Base-by-base conservation (phyloP, 495 filamentous ascomycete species). In the Parathielavia appendiculata region DNA sequence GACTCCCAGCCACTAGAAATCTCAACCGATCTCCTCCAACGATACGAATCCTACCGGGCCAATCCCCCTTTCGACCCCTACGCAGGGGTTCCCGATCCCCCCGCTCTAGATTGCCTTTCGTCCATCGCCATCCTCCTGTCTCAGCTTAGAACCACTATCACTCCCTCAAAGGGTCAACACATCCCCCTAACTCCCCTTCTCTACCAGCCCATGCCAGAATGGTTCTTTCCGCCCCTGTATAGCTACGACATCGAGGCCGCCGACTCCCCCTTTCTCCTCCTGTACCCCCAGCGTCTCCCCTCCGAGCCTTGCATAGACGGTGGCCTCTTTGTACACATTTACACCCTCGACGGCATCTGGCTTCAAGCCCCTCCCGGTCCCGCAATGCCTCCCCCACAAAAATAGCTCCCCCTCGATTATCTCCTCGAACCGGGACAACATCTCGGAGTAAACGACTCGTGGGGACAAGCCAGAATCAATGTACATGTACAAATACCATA, bases 1-100 rank as follows among this genome's bases (percentile, higher is more conserved):
- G 19, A 50, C 32, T 51, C 48, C 34, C 34, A 32, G 35, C 32
- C 34, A 39, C 48, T 17, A 39, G 48, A 51, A 39, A 22, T n/a
- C 23, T 22, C 48, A 50, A 50, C 47, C 47, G 32, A 50, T 30
- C 47, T 50, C 30, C 14, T 50, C 47, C 30, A 50, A 50, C 47
- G 34, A 32, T 51, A 51, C 48, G 26, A 51, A 51, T 34, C 35
- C n/a, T n/a, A 38, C 19, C 32, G 48, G 9, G 48, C 48, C 48
- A 51, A 51, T n/a, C 34, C 48, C 34, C 48, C 10, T 26, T 34
- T n/a, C 48, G 5, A 51, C 48, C 0, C 12, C 17, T 38, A 38
- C 48, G 34, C n/a, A 51, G 16, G 30, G n/a, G 48, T 0, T 2
- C 26, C n/a, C 2, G 32, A 34, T 3, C 16, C 34, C n/a, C 48